Evolutionary conservation across 208 protist species (phyloP).

Genomic region (Acanthamoeba healyi): DNA sequence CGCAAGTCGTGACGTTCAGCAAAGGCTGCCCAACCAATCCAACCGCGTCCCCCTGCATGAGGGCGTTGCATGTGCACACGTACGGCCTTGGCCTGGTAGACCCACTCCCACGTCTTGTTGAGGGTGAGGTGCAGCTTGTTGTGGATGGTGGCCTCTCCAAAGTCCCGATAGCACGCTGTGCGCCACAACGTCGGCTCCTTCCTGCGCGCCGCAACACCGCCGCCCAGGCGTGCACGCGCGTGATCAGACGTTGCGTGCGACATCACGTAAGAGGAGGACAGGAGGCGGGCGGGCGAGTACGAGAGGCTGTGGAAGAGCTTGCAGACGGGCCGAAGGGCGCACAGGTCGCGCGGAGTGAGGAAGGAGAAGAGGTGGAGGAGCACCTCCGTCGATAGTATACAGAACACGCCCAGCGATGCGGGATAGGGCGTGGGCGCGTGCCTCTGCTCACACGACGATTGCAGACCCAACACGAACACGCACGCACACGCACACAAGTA

Average conservation of each 20-base stretch:
- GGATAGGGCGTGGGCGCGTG: conserved; percentile 40
- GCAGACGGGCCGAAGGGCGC: conserved; percentile 4
- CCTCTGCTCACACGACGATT: not conserved
- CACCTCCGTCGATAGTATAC: conserved; percentile 28
- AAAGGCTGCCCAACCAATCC: too few relatives aligned
- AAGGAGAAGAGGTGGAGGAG: conserved; percentile 66
- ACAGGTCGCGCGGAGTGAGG: conserved; percentile 47
- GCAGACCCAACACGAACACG: not conserved
- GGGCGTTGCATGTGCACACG: not conserved
- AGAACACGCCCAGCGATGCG: conserved; percentile 26
- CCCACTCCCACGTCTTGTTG: conserved; percentile 51
- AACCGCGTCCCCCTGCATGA: not conserved
- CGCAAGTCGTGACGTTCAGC: not conserved
- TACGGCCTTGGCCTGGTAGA: conserved; percentile 29
- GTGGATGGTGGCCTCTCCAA: conserved; percentile 20
- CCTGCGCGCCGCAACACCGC: not conserved
- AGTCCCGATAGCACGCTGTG: conserved; percentile 35
- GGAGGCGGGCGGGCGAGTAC: not conserved
- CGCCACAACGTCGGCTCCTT: conserved; percentile 17
- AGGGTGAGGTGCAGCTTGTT: conserved; percentile 15
- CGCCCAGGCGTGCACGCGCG: too few relatives aligned
- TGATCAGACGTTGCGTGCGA: too few relatives aligned
- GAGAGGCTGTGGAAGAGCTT: not conserved
- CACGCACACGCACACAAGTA: not conserved
- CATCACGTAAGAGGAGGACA: not conserved